phyloP scores from a whole-genome alignment of 2,329 filamentous ascomycete species.

The Xylaria polymorpha region DNA sequence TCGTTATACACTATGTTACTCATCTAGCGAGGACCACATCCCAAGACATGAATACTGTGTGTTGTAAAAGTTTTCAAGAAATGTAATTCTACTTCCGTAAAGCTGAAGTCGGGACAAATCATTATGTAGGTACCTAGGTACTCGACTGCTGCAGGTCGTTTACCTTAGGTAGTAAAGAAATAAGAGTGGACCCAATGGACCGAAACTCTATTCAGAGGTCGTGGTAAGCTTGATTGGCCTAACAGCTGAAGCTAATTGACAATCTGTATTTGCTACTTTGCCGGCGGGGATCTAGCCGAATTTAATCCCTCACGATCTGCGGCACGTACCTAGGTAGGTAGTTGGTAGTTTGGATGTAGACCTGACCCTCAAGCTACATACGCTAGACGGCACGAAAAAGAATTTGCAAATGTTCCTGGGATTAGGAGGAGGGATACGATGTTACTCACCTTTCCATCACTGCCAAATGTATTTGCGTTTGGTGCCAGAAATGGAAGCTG shows the following conservation, averaged over 20 bases:
- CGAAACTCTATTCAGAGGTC: not conserved
- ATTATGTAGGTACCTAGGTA: no score
- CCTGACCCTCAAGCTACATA: not conserved
- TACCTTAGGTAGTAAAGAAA: not conserved
- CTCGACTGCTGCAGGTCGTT: not conserved
- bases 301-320: slow-evolving; percentile 11
- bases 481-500: not conserved
- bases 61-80: not conserved
- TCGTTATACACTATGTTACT: not conserved
- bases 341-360: slow-evolving; percentile 6
- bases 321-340: no score
- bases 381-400: not conserved
- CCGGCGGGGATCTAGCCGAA: not conserved
- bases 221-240: slow-evolving; percentile 9
- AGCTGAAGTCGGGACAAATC: not conserved
- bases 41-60: not conserved
- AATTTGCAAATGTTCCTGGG: not conserved
- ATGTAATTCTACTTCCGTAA: not conserved
- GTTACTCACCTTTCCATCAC: not conserved
- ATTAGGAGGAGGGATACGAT: not conserved
- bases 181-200: not conserved
- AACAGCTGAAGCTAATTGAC: slow-evolving; percentile 11
- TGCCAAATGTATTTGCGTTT: not conserved
- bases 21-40: not conserved
- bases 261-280: slow-evolving; percentile 15